Evolutionary conservation across 1,284 basidiomycete species (phyloP).

Genomic region (Earliella scabrosa): DNA sequence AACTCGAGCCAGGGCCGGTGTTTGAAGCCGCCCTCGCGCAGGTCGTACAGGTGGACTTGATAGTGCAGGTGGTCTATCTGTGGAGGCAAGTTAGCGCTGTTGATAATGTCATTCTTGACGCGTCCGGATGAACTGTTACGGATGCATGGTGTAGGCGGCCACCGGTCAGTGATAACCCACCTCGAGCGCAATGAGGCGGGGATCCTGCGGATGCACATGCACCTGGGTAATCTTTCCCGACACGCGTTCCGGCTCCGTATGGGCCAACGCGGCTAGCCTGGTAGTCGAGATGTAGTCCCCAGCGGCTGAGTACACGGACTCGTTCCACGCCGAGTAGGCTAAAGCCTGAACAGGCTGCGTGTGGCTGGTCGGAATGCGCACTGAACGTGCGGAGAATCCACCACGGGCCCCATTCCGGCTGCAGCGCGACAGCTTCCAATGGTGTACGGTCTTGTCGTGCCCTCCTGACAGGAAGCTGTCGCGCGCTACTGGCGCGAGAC

Average conservation of each 20-base stretch:
- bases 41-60: constrained; percentile 54
- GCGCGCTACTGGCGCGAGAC: constrained; percentile 41
- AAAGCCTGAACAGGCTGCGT: constrained; percentile 39
- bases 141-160: constrained; percentile 3
- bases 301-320: constrained; percentile 39
- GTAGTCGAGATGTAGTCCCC: constrained; percentile 38
- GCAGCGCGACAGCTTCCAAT: constrained; percentile 39
- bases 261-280: constrained; percentile 36
- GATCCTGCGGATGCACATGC: constrained; percentile 48
- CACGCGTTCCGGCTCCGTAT: constrained; percentile 34
- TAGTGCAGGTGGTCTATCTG: constrained; percentile 53
- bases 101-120: constrained; percentile 1
- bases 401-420: constrained; percentile 1
- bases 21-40: constrained; percentile 42
- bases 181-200: constrained; percentile 50
- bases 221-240: constrained; percentile 47
- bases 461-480: constrained; percentile 48
- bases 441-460: constrained; percentile 44
- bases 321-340: constrained; percentile 38
- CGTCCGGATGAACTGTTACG: background rate
- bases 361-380: constrained; percentile 33
- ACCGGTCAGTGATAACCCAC: constrained; percentile 35
- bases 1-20: constrained; percentile 48
- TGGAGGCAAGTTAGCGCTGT: constrained; percentile 15
- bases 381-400: constrained; percentile 24